Percentiles rank a stretch among this genome's conserved stretches.
These are phyloP conservation scores for Patellifolia procumbens DNA, from an alignment of 179 eudicot genomes.

Conservation along the genomic window DNA sequence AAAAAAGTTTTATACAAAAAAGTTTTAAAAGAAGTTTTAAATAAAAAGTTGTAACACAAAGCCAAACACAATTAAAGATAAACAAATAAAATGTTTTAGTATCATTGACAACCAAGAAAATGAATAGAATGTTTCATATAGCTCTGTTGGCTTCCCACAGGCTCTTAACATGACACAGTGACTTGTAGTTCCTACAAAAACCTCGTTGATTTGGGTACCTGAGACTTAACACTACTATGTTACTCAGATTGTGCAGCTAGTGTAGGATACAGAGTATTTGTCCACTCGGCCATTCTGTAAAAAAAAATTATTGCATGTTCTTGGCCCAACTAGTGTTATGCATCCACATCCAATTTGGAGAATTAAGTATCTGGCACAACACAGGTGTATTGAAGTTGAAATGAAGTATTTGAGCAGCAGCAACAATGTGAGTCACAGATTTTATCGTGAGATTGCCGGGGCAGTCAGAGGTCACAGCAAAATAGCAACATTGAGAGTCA, in stretches of 20 bases:
- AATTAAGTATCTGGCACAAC: not conserved
- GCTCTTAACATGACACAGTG: too few species aligned
- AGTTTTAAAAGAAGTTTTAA: too few species aligned
- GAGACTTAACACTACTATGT: not conserved
- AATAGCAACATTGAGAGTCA: not conserved
- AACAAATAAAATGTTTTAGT: not conserved
- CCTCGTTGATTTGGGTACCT: not conserved
- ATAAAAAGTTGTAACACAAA: too few species aligned
- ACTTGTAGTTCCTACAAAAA: not conserved
- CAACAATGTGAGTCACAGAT: not conserved
- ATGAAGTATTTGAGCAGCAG: not conserved
- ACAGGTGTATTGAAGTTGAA: not conserved
- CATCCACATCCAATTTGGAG: not conserved
- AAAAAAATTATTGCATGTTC: not conserved
- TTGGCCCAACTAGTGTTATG: not conserved
- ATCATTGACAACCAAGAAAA: not conserved
- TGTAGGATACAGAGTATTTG: not conserved
- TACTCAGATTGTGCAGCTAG: not conserved
- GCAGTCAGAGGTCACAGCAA: not conserved
- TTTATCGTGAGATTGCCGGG: not conserved
- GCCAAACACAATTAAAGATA: too few species aligned
- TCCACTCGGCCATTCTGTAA: not conserved
- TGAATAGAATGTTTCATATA: not conserved
- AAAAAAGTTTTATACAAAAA: too few species aligned
- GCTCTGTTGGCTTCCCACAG: constrained; percentile 4